Evolutionary conservation across 805 yeast species (phyloP).

Genomic region (Phaffomyces thermotolerans): DNA sequence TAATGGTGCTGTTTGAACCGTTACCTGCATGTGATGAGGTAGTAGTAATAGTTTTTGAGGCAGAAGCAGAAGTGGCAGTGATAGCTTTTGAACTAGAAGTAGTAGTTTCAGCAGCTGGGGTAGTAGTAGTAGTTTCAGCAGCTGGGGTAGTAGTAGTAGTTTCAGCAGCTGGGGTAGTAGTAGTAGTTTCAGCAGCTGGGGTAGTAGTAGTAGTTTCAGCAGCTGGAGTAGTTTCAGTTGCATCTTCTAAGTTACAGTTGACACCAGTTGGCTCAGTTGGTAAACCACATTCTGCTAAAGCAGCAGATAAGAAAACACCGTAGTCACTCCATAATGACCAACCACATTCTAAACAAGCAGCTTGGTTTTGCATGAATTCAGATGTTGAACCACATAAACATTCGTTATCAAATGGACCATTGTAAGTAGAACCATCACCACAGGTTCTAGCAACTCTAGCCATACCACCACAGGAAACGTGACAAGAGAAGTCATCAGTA

Average conservation of each 20-base stretch:
- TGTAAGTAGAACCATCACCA: conserved; percentile 2
- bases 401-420: conserved; percentile 5
- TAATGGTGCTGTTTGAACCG: not conserved
- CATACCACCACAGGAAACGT: conserved; percentile 7
- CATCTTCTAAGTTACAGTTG: not conserved
- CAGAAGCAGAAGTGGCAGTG: not conserved
- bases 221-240: not conserved
- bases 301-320: conserved; percentile 1
- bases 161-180: not conserved
- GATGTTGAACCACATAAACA: conserved; percentile 5
- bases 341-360: conserved; percentile 9
- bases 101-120: not conserved
- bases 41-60: not conserved
- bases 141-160: not conserved
- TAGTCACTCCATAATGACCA: conserved; percentile 7
- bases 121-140: not conserved
- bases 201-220: not conserved
- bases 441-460: conserved; percentile 5
- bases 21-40: not conserved
- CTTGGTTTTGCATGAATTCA: conserved; percentile 1
- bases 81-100: not conserved
- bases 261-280: conserved; percentile 8
- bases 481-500: conserved; percentile 1
- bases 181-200: not conserved
- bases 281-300: conserved; percentile 4